phyloP scores from a whole-genome alignment of 192 early-diverging fungal species.

The Powellomyces hirtus region DNA sequence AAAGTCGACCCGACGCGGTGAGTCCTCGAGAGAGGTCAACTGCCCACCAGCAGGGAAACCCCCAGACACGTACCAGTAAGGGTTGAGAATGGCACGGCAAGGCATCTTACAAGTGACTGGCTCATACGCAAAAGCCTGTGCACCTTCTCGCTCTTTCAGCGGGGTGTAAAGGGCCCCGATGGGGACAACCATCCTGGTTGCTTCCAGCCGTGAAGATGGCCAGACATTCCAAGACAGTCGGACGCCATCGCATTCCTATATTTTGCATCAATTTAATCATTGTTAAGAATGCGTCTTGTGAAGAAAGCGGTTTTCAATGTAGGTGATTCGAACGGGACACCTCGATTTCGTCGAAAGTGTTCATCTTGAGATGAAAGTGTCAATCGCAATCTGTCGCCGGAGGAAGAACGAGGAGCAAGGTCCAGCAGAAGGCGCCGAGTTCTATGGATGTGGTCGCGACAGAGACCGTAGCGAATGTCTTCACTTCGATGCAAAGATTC shows the following conservation, averaged over 20 bases:
- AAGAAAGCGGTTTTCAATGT: not conserved
- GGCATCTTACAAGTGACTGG: conserved; percentile 96
- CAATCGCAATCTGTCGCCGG: no score
- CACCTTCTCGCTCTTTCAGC: conserved; percentile 85
- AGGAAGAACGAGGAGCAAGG: no score
- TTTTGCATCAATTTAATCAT: not conserved
- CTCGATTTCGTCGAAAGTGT: conserved; percentile 52
- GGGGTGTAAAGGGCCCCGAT: conserved; percentile 92
- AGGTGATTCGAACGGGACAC: not conserved
- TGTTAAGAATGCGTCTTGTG: not conserved
- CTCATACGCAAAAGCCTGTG: conserved; percentile 88
- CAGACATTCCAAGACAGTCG: conserved; percentile 98
- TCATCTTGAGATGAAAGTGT: no score
- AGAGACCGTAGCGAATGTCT: no score
- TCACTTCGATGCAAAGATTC: no score
- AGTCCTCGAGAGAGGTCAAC: not conserved
- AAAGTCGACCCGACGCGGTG: no score
- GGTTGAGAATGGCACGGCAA: conserved; percentile 94
- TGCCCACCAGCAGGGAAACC: not conserved
- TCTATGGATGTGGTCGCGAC: no score
- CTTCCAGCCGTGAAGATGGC: conserved; percentile 89
- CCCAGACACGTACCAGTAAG: conserved; percentile 78
- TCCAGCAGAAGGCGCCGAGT: no score
- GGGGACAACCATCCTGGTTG: conserved; percentile 92
- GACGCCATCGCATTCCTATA: conserved; percentile 91